Conservation (phyloP, 306 rosid species). For the Parietaria judaica region DNA sequence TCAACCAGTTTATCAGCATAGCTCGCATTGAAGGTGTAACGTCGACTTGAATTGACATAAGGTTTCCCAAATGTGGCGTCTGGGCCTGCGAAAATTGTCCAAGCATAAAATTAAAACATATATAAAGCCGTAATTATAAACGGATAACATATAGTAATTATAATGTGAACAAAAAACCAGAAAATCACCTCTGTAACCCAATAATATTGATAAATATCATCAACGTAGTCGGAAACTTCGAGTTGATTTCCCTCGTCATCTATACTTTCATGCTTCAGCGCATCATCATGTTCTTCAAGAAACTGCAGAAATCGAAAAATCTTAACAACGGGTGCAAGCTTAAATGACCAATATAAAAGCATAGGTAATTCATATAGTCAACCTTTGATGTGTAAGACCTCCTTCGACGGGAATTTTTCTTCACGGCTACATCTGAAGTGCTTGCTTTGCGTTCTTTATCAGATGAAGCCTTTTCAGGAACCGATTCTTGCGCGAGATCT, state of each 20-base stretch:
- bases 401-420: constrained; percentile 45
- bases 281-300: constrained; percentile 46
- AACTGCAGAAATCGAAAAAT: constrained; percentile 36
- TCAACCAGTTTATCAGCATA: constrained; percentile 80
- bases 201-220: constrained; percentile 72
- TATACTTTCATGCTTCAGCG: constrained; percentile 35
- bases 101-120: background rate
- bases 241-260: constrained; percentile 70
- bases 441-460: constrained; percentile 27
- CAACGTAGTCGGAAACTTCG: constrained; percentile 82
- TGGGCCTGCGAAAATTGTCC: constrained; percentile 44
- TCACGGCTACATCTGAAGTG: constrained; percentile 27
- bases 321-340: constrained; percentile 13
- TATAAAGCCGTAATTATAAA: background rate
- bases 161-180: too few species aligned
- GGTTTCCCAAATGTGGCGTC: constrained; percentile 45
- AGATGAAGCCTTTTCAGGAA: constrained; percentile 31
- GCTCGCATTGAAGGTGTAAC: constrained; percentile 71
- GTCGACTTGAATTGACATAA: constrained; percentile 59
- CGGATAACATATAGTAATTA: too few species aligned
- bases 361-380: constrained; percentile 12
- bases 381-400: constrained; percentile 87
- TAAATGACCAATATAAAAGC: constrained; percentile 1
- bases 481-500: constrained; percentile 29
- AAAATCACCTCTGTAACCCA: constrained; percentile 69